Percentiles rank a stretch among this genome's conserved stretches.
Evolutionary conservation across 257 asterid genomes (phyloP).

Genomic region (Misopates orontium): DNA sequence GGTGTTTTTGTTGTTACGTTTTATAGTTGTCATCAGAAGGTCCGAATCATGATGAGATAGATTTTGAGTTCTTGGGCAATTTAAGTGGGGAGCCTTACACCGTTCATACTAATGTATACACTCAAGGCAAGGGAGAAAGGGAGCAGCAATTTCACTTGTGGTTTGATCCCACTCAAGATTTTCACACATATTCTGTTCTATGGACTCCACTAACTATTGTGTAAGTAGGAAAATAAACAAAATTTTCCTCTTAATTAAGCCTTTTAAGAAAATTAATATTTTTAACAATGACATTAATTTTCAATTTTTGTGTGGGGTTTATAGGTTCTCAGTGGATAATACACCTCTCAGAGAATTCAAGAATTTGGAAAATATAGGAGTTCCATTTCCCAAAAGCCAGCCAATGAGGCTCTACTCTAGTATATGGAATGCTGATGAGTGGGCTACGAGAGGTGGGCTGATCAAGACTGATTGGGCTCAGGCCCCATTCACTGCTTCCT

Average conservation of each 20-base stretch:
- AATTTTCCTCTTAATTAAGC: no score
- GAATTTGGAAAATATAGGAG: conserved; percentile 48
- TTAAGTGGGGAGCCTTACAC: conserved; percentile 61
- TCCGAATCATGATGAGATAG: conserved; percentile 62
- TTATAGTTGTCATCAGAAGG: conserved; percentile 58
- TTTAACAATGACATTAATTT: no score
- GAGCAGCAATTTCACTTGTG: conserved; percentile 73
- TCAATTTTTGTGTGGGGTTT: no score
- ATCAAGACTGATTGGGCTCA: conserved; percentile 60
- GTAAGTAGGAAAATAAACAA: conserved; percentile 28
- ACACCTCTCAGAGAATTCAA: conserved; percentile 55
- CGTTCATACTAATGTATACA: conserved; percentile 62
- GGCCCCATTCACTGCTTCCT: conserved; percentile 61
- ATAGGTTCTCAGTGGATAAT: conserved; percentile 41
- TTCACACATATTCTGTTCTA: conserved; percentile 48
- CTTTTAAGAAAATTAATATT: no score
- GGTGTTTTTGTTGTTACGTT: background rate
- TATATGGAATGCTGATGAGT: conserved; percentile 63
- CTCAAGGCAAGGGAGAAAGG: conserved; percentile 57
- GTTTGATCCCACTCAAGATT: conserved; percentile 67
- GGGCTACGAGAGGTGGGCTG: conserved; percentile 73
- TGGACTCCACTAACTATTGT: conserved; percentile 59
- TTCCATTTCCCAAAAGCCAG: conserved; percentile 47
- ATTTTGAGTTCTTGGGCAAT: conserved; percentile 76
- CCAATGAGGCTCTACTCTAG: conserved; percentile 57